These are phyloP conservation scores for Euphrasia confusa DNA, from an alignment of 257 asterid species.

Conservation along the genomic window DNA sequence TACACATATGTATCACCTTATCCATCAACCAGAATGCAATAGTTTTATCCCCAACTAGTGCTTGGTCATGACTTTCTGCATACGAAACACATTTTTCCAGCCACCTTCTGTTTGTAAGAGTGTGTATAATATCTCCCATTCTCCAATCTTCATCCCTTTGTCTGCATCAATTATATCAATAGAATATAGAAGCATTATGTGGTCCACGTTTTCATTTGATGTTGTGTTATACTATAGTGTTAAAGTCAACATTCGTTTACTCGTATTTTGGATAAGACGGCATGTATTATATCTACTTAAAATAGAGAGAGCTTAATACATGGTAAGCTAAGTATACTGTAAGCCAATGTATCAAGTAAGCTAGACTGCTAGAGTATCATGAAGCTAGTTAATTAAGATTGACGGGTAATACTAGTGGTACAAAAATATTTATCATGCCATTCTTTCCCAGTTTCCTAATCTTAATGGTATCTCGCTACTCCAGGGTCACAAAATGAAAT, in stretches of 20 bases:
- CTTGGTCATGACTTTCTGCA: conserved; percentile 99
- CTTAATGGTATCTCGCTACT: conserved; percentile 9
- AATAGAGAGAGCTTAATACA: too few relatives aligned
- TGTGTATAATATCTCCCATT: conserved; percentile 82
- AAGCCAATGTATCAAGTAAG: too few relatives aligned
- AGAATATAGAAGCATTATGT: conserved; percentile 17
- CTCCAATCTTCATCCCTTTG: conserved; percentile 95
- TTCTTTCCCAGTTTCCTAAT: background rate
- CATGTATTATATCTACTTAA: too few relatives aligned
- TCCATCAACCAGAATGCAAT: conserved; percentile 99
- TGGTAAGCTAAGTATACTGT: too few relatives aligned
- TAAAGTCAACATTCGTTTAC: background rate
- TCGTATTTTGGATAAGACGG: too few relatives aligned
- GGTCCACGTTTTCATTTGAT: background rate
- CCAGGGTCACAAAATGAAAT: conserved; percentile 2
- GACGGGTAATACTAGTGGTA: background rate
- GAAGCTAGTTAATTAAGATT: too few relatives aligned
- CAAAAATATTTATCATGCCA: conserved; percentile 2
- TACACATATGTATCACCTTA: conserved; percentile 52
- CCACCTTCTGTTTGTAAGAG: conserved; percentile 95
- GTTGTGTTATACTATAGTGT: background rate
- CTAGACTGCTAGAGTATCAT: too few relatives aligned
- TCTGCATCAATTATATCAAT: conserved; percentile 40
- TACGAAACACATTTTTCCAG: conserved; percentile 79
- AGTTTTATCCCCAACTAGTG: conserved; percentile 96